Conservation (phyloP, 1,139 yeast species). For the Geotrichum fermentans region DNA sequence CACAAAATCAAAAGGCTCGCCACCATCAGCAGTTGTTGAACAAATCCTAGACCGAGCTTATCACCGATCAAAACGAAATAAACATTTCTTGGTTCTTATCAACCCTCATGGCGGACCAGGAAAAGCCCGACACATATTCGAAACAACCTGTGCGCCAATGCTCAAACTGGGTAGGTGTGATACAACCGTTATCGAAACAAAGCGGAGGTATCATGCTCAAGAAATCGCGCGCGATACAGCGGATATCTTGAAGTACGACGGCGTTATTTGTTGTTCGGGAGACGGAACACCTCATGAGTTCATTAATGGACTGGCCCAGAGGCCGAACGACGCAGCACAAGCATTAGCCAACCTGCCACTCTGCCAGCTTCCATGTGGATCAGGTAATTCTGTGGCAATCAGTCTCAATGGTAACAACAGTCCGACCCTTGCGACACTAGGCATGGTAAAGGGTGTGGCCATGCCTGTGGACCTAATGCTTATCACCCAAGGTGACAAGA, state of each 20-base stretch:
- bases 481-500: slow-evolving; percentile 50
- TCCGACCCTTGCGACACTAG: slow-evolving; percentile 64
- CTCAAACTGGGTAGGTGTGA: slow-evolving; percentile 62
- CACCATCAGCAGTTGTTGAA: not conserved
- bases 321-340: slow-evolving; percentile 49
- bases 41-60: slow-evolving; percentile 10
- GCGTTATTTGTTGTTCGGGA: slow-evolving; percentile 87
- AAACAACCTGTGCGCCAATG: slow-evolving; percentile 59
- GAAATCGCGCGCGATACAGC: slow-evolving; percentile 59
- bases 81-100: slow-evolving; percentile 59
- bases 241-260: slow-evolving; percentile 50
- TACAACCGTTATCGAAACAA: slow-evolving; percentile 57
- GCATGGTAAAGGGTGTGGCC: slow-evolving; percentile 63
- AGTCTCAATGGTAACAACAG: slow-evolving; percentile 73
- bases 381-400: slow-evolving; percentile 87
- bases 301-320: slow-evolving; percentile 70
- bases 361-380: slow-evolving; percentile 90
- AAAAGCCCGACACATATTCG: slow-evolving; percentile 57
- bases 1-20: not conserved
- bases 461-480: slow-evolving; percentile 80
- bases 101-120: slow-evolving; percentile 94
- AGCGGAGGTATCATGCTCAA: slow-evolving; percentile 64
- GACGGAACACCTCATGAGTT: slow-evolving; percentile 97
- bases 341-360: slow-evolving; percentile 67
- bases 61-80: slow-evolving; percentile 25